Conservation (phyloP, 1,284 basidiomycete genomes). For the Gastroboletus turbinatus region DNA sequence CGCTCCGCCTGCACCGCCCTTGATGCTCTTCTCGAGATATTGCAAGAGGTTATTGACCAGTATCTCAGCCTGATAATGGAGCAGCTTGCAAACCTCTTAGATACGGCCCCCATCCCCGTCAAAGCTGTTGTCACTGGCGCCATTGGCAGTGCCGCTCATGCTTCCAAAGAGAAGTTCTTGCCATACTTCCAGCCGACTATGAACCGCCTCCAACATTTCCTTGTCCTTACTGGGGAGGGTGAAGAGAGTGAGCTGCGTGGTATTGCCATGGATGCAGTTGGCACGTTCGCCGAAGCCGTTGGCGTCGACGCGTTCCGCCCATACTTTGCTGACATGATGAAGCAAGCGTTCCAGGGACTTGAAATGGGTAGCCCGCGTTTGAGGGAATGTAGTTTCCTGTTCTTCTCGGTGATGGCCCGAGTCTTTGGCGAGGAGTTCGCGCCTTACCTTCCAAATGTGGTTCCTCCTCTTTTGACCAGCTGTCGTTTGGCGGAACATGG, state of each 20-base stretch:
- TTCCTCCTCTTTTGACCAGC: constrained; percentile 84
- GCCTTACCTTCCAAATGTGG: constrained; percentile 82
- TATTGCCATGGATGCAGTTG: constrained; percentile 97
- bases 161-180: constrained; percentile 90
- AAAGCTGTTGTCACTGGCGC: constrained; percentile 98
- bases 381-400: constrained; percentile 96
- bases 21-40: constrained; percentile 94
- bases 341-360: constrained; percentile 89
- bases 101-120: constrained; percentile 82
- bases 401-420: constrained; percentile 97
- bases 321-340: constrained; percentile 96
- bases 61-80: constrained; percentile 98
- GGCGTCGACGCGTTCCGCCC: constrained; percentile 94
- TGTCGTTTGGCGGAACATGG: constrained; percentile 85
- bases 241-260: constrained; percentile 95
- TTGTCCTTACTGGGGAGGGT: constrained; percentile 79
- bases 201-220: constrained; percentile 85
- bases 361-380: constrained; percentile 86
- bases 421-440: constrained; percentile 96
- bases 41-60: constrained; percentile 87
- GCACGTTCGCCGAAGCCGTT: constrained; percentile 97
- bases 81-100: constrained; percentile 85
- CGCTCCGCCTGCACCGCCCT: constrained; percentile 93
- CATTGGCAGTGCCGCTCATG: constrained; percentile 97
- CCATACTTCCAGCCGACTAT: constrained; percentile 97